Percentiles rank a stretch among this genome's conserved stretches.
phyloP scores from a whole-genome alignment of 2,329 filamentous ascomycete genomes.

The Emericellopsis atlantica region DNA sequence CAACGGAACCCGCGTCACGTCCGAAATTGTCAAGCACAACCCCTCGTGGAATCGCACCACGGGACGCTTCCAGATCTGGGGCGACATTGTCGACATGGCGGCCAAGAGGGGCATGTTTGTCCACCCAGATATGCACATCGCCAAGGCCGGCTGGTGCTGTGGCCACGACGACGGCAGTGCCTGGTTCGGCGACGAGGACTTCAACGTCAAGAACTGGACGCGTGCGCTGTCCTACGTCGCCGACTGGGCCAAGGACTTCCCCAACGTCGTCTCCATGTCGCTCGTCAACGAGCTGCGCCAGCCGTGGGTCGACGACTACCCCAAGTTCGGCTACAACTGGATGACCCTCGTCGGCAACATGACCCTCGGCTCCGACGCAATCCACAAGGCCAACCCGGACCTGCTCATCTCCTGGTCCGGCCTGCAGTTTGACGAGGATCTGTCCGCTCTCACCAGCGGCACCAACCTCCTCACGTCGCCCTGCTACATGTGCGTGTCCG shows the following conservation, averaged over 20 bases:
- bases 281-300: constrained; percentile 8
- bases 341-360: constrained; percentile 37
- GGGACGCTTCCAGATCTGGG: constrained; percentile 8
- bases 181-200: constrained; percentile 43
- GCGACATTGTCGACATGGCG: constrained; percentile 5
- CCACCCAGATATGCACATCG: constrained; percentile 26
- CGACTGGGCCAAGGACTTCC: constrained; percentile 24
- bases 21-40: constrained; percentile 34
- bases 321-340: constrained; percentile 35
- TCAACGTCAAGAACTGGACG: constrained; percentile 39
- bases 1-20: constrained; percentile 33
- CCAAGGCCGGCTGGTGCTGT: constrained; percentile 31
- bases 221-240: constrained; percentile 40
- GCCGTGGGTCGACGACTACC: constrained; percentile 10
- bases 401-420: constrained; percentile 44
- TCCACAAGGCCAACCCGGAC: constrained; percentile 35
- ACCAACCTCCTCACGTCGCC: constrained; percentile 6
- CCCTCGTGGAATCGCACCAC: constrained; percentile 18
- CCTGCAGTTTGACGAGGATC: constrained; percentile 31
- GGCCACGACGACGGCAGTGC: constrained; percentile 33
- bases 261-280: constrained; percentile 7
- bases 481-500: constrained; percentile 8
- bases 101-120: constrained; percentile 19
- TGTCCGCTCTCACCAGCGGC: constrained; percentile 6
- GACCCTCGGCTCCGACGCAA: constrained; percentile 29